Percentiles rank a stretch among this genome's conserved stretches.
Conservation (phyloP, 768 basidiomycete genomes). For the Tephrocybe sp. region DNA sequence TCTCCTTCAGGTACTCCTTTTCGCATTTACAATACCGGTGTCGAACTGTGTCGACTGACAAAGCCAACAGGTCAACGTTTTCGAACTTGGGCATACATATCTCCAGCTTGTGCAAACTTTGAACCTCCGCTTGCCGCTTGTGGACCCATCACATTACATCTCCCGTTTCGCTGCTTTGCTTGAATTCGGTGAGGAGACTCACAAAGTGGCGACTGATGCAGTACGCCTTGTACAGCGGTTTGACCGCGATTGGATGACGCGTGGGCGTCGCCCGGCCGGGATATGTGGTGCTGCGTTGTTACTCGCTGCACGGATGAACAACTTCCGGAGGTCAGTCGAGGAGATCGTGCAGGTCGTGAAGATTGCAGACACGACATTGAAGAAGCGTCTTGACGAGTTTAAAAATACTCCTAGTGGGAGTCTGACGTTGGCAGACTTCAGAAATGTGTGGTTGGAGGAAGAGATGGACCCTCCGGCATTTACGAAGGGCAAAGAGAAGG, state of each 20-base stretch:
- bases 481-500: slow-evolving; percentile 71
- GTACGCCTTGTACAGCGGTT: slow-evolving; percentile 91
- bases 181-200: slow-evolving; percentile 94
- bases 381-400: slow-evolving; percentile 94
- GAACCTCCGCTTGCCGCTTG: slow-evolving; percentile 80
- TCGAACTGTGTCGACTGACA: neutral
- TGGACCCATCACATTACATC: slow-evolving; percentile 97
- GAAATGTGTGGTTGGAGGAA: slow-evolving; percentile 88
- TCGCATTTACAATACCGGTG: neutral
- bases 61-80: slow-evolving; percentile 83
- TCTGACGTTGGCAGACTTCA: slow-evolving; percentile 86
- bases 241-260: slow-evolving; percentile 96
- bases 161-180: slow-evolving; percentile 92
- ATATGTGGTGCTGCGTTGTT: slow-evolving; percentile 96
- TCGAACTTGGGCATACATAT: slow-evolving; percentile 94
- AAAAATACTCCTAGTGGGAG: slow-evolving; percentile 83
- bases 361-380: slow-evolving; percentile 93
- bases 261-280: slow-evolving; percentile 92
- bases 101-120: slow-evolving; percentile 90
- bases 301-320: slow-evolving; percentile 97
- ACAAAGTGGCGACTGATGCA: slow-evolving; percentile 90
- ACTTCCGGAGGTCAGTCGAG: slow-evolving; percentile 88
- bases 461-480: slow-evolving; percentile 93
- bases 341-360: slow-evolving; percentile 99
- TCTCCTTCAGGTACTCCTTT: slow-evolving; percentile 66